Conservation (phyloP, 345 rosid species). For the Cardamine occulta region DNA sequence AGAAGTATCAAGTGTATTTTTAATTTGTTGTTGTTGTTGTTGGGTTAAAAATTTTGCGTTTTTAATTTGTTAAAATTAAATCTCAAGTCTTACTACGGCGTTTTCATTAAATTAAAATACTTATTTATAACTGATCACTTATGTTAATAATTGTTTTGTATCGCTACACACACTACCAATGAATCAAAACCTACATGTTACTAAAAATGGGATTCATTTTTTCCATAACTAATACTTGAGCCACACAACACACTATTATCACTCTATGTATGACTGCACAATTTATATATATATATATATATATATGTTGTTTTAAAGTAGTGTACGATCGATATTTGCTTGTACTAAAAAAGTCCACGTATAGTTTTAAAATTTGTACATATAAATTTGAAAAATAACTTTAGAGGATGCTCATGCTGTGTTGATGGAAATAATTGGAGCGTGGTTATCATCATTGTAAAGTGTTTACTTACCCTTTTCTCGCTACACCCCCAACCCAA, state of each 20-base stretch:
- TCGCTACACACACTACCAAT: not conserved
- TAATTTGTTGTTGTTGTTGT: no score
- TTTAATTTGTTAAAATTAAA: no score
- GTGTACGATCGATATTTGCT: conserved; percentile 17
- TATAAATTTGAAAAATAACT: conserved; percentile 38
- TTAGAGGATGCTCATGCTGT: conserved; percentile 36
- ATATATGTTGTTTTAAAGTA: not conserved
- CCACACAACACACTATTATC: not conserved
- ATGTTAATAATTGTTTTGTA: not conserved
- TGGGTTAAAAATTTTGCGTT: no score
- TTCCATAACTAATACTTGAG: not conserved
- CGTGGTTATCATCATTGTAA: conserved; percentile 49
- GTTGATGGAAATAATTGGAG: conserved; percentile 42
- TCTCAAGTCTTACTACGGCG: not conserved
- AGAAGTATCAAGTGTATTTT: not conserved
- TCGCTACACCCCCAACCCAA: conserved; percentile 43
- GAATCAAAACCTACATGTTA: no score
- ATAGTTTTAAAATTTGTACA: conserved; percentile 8
- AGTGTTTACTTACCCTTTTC: conserved; percentile 44
- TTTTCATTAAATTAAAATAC: not conserved
- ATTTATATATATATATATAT: not conserved
- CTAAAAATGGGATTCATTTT: not conserved
- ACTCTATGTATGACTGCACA: not conserved
- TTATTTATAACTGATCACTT: not conserved
- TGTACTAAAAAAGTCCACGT: conserved; percentile 26